phyloP scores from a whole-genome alignment of 306 rosid species.

The Mimosa bimucronata region DNA sequence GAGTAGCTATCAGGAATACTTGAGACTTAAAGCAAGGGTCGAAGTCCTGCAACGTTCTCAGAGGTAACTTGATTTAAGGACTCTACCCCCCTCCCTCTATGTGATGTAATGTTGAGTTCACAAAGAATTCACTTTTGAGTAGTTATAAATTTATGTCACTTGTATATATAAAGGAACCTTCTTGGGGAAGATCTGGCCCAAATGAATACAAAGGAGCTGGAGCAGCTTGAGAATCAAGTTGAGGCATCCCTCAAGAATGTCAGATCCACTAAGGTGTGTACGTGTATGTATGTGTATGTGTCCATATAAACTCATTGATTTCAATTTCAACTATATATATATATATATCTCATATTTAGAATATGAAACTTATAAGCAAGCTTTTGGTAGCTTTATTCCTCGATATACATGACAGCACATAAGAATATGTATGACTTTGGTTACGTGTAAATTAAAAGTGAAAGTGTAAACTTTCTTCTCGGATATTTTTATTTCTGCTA shows the following conservation, averaged over 20 bases:
- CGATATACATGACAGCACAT: not conserved
- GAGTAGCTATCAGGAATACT: slow-evolving; percentile 68
- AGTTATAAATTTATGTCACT: not conserved
- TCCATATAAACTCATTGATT: not conserved
- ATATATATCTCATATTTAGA: not conserved
- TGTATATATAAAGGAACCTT: slow-evolving; percentile 55
- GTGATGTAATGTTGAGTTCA: not conserved
- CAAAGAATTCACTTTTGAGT: not conserved
- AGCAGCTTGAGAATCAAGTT: slow-evolving; percentile 76
- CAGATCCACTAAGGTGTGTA: slow-evolving; percentile 75
- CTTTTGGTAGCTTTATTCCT: not conserved
- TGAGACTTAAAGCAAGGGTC: slow-evolving; percentile 74
- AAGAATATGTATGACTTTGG: not conserved
- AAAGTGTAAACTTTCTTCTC: not conserved
- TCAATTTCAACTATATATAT: slow-evolving; percentile 6
- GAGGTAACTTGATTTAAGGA: slow-evolving; percentile 48
- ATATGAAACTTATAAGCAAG: not conserved
- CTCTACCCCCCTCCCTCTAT: not conserved
- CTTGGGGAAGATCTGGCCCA: slow-evolving; percentile 85
- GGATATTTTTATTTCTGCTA: not conserved
- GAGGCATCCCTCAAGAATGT: slow-evolving; percentile 71
- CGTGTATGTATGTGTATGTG: no score
- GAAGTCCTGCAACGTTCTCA: slow-evolving; percentile 82
- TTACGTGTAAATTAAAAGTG: not conserved
- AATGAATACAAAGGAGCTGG: slow-evolving; percentile 64